Conservation (phyloP, 164 flowering plant species). For the Dillenia suffruticosa region DNA sequence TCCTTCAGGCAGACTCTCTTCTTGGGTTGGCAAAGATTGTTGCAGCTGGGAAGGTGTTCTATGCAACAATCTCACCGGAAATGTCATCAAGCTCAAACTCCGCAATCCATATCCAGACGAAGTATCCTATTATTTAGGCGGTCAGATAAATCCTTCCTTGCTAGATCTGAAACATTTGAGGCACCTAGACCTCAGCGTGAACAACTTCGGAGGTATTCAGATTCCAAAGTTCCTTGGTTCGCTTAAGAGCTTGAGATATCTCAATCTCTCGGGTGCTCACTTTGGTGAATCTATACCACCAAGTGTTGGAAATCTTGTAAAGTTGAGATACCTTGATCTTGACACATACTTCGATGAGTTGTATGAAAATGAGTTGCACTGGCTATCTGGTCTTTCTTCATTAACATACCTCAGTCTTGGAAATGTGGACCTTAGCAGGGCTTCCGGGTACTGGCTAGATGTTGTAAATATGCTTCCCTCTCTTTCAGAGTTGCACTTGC, state of each 20-base stretch:
- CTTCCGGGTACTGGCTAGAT: constrained; percentile 15
- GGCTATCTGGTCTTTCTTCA: constrained; percentile 21
- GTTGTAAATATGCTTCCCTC: constrained; percentile 17
- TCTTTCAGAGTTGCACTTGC: constrained; percentile 12
- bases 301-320: constrained; percentile 16
- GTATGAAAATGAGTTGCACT: not conserved
- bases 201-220: constrained; percentile 9
- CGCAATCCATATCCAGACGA: not conserved
- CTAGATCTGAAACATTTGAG: constrained; percentile 11
- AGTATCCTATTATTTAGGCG: not conserved
- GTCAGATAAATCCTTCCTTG: constrained; percentile 15
- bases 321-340: constrained; percentile 16
- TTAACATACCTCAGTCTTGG: constrained; percentile 18
- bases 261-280: constrained; percentile 5
- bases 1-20: constrained; percentile 10
- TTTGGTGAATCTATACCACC: constrained; percentile 11
- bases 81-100: constrained; percentile 16
- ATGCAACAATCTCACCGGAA: constrained; percentile 12
- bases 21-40: constrained; percentile 17
- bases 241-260: constrained; percentile 1
- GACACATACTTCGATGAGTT: not conserved
- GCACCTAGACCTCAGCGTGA: constrained; percentile 20
- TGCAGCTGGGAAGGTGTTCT: constrained; percentile 15
- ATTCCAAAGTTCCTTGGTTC: constrained; percentile 16
- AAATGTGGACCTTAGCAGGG: constrained; percentile 4